Evolutionary conservation across 306 rosid species (phyloP), one percentile per base, ranked within the genome.

Genomic region (Vigna mungo): DNA sequence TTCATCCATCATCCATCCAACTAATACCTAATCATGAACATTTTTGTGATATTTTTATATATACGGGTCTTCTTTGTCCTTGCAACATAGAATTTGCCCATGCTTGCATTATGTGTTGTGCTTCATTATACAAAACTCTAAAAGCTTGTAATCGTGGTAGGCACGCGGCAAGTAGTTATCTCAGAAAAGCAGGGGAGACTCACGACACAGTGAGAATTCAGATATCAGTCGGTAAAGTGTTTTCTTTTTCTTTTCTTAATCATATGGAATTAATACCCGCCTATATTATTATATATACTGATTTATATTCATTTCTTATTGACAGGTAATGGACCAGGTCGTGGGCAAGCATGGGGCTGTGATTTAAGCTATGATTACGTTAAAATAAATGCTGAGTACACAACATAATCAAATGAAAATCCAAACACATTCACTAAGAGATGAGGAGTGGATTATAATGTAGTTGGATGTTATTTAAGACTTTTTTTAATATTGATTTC

Each of bases 321-420:
- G 7, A 67, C 88, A 95, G 98, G 98, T 75, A 85, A 92, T 68
- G 97, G 97, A 7, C 81, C 84, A 1, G 97, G 96, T 70, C 66
- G 63, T 13, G 97, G 98, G 27, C 92, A 86, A 75, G 98, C 99
- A 60, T 95, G 97, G 97, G 96, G 97, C 52, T 95, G 97, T 30
- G 97, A 92, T 75, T 85, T 95, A 72, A 92, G 97, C 73, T 93
- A 91, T 2, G 99, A 92, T 71, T 95, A 95, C 47, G 89, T 92
- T 59, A 95, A 92, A 78, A 91, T 95, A 74, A 95, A 95, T 71
- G 99, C 99, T 0, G 97, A 92, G 80, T 95, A 95, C 80, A 89
- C 97, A 60, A 68, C 98, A 49, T 93, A 84, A 67, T 39, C 80
- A 49, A 65, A 23, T 47, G 37, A 64, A 32, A 15, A 7, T 67